Base-by-base conservation (phyloP, 495 filamentous ascomycete genomes). In the Podospora sp. region DNA sequence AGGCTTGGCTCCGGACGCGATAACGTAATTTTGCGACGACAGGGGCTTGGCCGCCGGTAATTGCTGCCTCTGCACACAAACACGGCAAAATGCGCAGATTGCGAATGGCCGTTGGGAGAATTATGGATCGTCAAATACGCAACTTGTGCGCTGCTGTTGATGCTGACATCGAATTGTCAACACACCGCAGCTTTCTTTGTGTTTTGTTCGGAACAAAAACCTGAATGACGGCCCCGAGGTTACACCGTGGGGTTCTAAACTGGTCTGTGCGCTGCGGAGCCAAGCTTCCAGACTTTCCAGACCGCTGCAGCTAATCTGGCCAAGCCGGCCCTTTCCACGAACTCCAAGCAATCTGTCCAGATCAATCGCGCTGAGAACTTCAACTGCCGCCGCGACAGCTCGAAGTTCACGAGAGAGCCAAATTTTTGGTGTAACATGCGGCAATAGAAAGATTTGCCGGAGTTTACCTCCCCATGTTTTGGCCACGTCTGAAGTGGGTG, bases 1-100 rank as follows among this genome's bases (percentile, higher is more conserved):
- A 14, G 11, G 36, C 36, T 24, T 6, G 26, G 57, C 57, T 25
- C 57, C 16, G 60, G 24, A 49, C 60, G 21, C 60, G 20, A 62
- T 62, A 40, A 62, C 60, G 60, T 62, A 62, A 62, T 62, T 49
- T 46, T 62, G 60, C 57, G 60, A 40, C 60, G 24, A 51, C 36
- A 62, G 40, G 35, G 35, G 35, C 60, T 62, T 62, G 60, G 60
- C 60, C 40, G 40, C 40, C 40, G 40, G 40, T 18, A 18, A 46
- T 46, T 46, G 40, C 40, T 46, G 2, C 40, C 9, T 14, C 14
- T 14, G 12, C 11, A 46, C 40, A 2, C 40, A 46, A 46, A 46
- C 16, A 14, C 14, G 9, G 40, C 5, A n/a, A 46, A 14, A 2
- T 46, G 40, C 11, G 11, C 11, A 6, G 9, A 11, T 18, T 46